Conservation (phyloP, 352 stramenopile genomes). For the Globisporangium canariense region DNA sequence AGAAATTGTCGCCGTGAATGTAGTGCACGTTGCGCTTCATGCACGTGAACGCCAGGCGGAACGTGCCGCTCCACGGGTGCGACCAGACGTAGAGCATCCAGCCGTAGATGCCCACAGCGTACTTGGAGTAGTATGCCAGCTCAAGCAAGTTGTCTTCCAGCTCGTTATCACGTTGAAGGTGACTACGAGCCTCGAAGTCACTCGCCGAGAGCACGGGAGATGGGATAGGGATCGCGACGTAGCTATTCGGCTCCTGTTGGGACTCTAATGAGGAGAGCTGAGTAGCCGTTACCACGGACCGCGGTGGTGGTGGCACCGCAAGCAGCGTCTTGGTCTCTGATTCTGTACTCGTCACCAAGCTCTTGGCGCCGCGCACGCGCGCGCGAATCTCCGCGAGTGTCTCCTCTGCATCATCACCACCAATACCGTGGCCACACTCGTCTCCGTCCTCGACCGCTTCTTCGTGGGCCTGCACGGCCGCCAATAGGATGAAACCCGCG, state of each 20-base stretch:
- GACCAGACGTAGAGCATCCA: slow-evolving; percentile 91
- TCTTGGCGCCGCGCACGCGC: slow-evolving; percentile 22
- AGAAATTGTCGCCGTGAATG: slow-evolving; percentile 86
- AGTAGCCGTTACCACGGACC: slow-evolving; percentile 13
- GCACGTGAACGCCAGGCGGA: slow-evolving; percentile 72
- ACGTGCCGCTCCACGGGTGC: slow-evolving; percentile 81
- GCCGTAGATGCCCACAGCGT: slow-evolving; percentile 83
- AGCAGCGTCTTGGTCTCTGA: slow-evolving; percentile 3
- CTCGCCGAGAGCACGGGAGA: slow-evolving; percentile 15
- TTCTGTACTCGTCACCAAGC: background rate
- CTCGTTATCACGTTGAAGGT: slow-evolving; percentile 41
- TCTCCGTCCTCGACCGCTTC: slow-evolving; percentile 34
- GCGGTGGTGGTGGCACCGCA: background rate
- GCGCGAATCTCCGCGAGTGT: slow-evolving; percentile 52
- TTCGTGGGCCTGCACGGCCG: slow-evolving; percentile 79
- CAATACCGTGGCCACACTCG: slow-evolving; percentile 18
- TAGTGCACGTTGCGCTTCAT: slow-evolving; percentile 53
- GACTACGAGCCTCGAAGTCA: slow-evolving; percentile 17
- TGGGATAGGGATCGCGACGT: slow-evolving; percentile 53
- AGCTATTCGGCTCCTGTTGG: slow-evolving; percentile 21
- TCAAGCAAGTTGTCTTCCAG: slow-evolving; percentile 52
- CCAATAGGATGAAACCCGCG: slow-evolving; percentile 77
- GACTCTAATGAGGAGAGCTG: slow-evolving; percentile 24
- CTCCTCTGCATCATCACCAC: slow-evolving; percentile 35
- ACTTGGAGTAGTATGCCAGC: slow-evolving; percentile 83